Conservation (phyloP, 192 early-diverging fungal species). For the Dissophora globulifera region DNA sequence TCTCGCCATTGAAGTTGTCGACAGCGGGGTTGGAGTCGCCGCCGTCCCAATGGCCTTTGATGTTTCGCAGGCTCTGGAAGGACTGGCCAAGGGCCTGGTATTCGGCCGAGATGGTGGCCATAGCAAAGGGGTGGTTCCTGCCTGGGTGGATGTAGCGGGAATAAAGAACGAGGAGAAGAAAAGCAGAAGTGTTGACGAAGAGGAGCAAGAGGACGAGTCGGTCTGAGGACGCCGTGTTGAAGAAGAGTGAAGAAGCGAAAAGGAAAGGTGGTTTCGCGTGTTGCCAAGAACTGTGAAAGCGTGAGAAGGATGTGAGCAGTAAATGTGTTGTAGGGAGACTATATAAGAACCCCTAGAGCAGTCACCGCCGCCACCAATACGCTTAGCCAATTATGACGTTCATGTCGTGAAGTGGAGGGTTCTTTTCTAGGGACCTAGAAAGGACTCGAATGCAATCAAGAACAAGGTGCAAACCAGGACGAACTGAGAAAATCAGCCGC, state of each 20-base stretch:
- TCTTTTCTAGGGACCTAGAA: no score
- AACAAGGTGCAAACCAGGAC: no score
- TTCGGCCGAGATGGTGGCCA: constrained; percentile 43
- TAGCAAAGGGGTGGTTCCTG: background rate
- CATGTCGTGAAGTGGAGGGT: no score
- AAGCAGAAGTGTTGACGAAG: background rate
- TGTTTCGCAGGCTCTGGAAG: constrained; percentile 45
- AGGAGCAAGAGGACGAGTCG: background rate
- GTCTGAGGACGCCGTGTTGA: constrained; percentile 2
- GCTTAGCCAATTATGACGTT: no score
- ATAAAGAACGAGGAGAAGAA: background rate
- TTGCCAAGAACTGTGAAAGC: constrained; percentile 4
- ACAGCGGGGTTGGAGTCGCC: constrained; percentile 35
- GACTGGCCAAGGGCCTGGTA: constrained; percentile 42
- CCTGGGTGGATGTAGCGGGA: background rate
- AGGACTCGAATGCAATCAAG: no score
- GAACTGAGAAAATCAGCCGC: no score
- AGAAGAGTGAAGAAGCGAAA: background rate
- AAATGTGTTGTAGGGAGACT: no score
- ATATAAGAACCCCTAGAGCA: no score
- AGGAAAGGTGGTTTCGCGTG: background rate
- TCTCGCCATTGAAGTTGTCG: constrained; percentile 56
- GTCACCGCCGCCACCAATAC: no score
- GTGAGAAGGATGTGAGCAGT: no score
- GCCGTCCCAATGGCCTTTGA: constrained; percentile 53